Evolutionary conservation across 345 rosid genomes (phyloP).

Genomic region (Conringia planisiliqua): DNA sequence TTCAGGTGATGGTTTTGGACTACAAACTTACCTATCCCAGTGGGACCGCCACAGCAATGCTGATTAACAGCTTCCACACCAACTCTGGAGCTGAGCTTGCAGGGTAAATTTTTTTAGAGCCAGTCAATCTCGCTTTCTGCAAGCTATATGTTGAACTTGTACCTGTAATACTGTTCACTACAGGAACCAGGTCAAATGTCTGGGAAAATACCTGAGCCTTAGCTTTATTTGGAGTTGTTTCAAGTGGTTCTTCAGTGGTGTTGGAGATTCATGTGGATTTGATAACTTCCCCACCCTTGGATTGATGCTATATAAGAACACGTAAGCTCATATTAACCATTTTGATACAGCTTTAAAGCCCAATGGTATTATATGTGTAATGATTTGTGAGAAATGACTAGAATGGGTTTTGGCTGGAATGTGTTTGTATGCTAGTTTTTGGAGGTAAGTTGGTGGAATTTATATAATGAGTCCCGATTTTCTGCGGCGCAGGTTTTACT

Average conservation of each 20-base stretch:
- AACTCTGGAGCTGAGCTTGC: constrained; percentile 91
- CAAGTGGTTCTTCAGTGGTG: constrained; percentile 97
- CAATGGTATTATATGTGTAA: background rate
- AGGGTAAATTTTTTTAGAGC: constrained; percentile 41
- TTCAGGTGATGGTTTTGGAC: constrained; percentile 85
- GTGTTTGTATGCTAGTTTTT: background rate
- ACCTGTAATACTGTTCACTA: constrained; percentile 7
- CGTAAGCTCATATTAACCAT: constrained; percentile 48
- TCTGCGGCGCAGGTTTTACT: constrained; percentile 63
- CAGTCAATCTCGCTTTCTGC: background rate
- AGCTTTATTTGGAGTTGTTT: constrained; percentile 94
- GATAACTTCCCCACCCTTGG: constrained; percentile 93
- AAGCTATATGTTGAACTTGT: background rate
- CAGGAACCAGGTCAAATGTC: constrained; percentile 88
- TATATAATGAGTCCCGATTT: background rate
- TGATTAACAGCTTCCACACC: constrained; percentile 92
- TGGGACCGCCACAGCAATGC: constrained; percentile 94
- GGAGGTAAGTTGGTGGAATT: background rate
- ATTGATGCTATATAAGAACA: constrained; percentile 67
- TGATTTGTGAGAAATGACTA: background rate
- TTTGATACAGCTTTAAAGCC: background rate
- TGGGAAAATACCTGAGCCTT: constrained; percentile 84
- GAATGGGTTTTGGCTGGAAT: background rate
- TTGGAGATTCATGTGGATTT: constrained; percentile 91
- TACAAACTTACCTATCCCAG: constrained; percentile 94